These are phyloP conservation scores for Cenococcum geophilum DNA, from an alignment of 495 filamentous ascomycete genomes.

Conservation along the genomic window DNA sequence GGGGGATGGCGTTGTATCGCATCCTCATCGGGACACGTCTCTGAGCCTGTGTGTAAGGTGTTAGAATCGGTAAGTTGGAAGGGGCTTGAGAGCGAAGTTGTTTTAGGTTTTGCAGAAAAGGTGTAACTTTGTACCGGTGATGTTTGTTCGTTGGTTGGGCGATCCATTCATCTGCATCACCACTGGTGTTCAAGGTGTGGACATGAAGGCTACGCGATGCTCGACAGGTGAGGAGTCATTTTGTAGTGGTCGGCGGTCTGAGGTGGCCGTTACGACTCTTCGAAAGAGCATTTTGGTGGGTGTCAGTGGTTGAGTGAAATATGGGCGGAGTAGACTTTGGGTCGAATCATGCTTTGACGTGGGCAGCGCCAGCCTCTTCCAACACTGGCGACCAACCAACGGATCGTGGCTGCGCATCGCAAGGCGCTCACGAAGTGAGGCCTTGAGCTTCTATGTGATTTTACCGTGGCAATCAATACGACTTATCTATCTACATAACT, in stretches of 20 bases:
- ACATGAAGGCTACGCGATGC: neutral
- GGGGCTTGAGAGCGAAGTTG: neutral
- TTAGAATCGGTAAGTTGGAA: neutral
- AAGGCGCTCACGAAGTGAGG: too few relatives aligned
- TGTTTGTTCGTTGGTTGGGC: constrained; percentile 3
- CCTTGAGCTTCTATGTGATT: too few relatives aligned
- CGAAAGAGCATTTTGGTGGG: constrained; percentile 1
- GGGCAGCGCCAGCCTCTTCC: neutral
- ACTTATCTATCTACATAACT: too few relatives aligned
- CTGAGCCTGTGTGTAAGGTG: constrained; percentile 9
- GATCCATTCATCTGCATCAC: constrained; percentile 8
- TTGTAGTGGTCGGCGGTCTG: neutral
- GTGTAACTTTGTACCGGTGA: neutral
- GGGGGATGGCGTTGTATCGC: constrained; percentile 23
- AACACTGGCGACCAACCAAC: neutral
- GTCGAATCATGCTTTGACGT: constrained; percentile 1
- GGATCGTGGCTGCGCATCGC: neutral
- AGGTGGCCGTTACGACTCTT: neutral
- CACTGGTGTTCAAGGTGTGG: neutral
- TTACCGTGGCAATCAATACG: too few relatives aligned
- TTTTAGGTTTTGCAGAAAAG: neutral
- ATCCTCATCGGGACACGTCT: constrained; percentile 13
- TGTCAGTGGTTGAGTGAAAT: neutral
- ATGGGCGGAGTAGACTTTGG: constrained; percentile 4
- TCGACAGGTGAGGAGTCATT: neutral